Conservation (phyloP, 352 stramenopile species). For the Pythium inflatum region DNA sequence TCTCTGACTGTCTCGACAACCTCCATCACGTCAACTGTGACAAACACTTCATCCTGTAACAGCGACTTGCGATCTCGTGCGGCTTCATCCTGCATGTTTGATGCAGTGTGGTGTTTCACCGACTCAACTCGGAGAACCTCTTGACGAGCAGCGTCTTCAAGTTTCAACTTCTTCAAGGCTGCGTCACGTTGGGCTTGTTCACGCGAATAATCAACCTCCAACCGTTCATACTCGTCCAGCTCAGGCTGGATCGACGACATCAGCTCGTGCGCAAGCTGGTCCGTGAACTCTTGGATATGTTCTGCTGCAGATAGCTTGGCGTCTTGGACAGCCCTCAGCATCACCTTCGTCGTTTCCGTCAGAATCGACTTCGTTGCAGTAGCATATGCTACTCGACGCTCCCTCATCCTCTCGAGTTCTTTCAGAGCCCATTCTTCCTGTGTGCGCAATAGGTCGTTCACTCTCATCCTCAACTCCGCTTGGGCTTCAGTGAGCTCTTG, state of each 20-base stretch:
- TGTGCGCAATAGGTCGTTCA: conserved; percentile 38
- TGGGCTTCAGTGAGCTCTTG: conserved; percentile 27
- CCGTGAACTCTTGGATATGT: conserved; percentile 44
- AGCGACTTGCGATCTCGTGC: not conserved
- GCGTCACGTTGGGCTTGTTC: conserved; percentile 1
- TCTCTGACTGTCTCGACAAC: conserved; percentile 11
- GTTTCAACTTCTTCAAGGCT: conserved; percentile 7
- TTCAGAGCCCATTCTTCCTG: conserved; percentile 49
- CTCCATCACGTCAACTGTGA: conserved; percentile 22
- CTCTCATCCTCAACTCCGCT: conserved; percentile 23
- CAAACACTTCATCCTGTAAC: not conserved
- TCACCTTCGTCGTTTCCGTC: conserved; percentile 40
- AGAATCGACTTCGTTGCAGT: conserved; percentile 46
- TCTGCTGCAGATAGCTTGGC: conserved; percentile 44
- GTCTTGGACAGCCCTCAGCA: conserved; percentile 44
- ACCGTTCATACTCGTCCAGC: conserved; percentile 41
- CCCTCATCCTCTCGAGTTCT: conserved; percentile 55
- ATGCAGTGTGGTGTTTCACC: not conserved
- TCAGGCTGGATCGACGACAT: conserved; percentile 42
- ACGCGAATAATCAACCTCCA: not conserved
- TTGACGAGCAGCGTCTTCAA: conserved; percentile 15
- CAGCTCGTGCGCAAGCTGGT: conserved; percentile 42
- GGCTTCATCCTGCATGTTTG: not conserved
- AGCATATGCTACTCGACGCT: conserved; percentile 41
- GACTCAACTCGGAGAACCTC: conserved; percentile 20